A percentile compares a stretch with the other conserved stretches of the same genome.
Conservation (phyloP, 768 basidiomycete species). For the Rhizopogon rudus region DNA sequence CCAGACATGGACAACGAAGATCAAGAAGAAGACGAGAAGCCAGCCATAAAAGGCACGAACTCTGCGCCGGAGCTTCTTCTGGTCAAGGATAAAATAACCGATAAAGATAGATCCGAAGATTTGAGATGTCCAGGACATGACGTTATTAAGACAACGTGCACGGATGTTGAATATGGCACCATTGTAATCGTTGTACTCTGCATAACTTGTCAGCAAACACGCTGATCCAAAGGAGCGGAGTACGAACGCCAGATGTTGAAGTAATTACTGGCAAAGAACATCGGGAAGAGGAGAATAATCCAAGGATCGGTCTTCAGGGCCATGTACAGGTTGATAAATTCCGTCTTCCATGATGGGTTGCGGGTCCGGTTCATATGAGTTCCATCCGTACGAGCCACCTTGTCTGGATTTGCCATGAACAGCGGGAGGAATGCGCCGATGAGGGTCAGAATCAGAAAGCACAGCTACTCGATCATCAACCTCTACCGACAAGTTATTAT, state of each 20-base stretch:
- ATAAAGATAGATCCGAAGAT: conserved; percentile 66
- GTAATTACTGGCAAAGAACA: conserved; percentile 76
- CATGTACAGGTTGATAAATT: conserved; percentile 58
- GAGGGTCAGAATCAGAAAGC: conserved; percentile 61
- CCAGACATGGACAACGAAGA: conserved; percentile 65
- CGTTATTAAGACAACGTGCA: conserved; percentile 63
- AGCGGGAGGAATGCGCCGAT: conserved; percentile 60
- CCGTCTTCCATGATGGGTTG: conserved; percentile 70
- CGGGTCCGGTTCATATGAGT: conserved; percentile 48
- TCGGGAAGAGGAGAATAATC: conserved; percentile 69
- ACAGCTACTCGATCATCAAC: conserved; percentile 41
- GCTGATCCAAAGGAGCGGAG: conserved; percentile 1
- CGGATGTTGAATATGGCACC: conserved; percentile 69
- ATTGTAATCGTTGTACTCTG: conserved; percentile 75
- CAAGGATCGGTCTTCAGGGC: conserved; percentile 61
- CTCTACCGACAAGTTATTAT: neutral
- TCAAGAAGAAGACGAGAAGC: conserved; percentile 51
- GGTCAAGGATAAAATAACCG: conserved; percentile 55
- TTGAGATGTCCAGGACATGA: conserved; percentile 70
- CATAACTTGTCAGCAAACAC: neutral
- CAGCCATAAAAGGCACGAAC: conserved; percentile 66
- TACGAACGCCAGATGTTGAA: conserved; percentile 72
- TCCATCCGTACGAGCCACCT: conserved; percentile 68
- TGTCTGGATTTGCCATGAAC: conserved; percentile 60
- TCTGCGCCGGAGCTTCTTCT: conserved; percentile 47